Base-by-base conservation (phyloP, 179 eudicot species). In the Silene vulgaris region DNA sequence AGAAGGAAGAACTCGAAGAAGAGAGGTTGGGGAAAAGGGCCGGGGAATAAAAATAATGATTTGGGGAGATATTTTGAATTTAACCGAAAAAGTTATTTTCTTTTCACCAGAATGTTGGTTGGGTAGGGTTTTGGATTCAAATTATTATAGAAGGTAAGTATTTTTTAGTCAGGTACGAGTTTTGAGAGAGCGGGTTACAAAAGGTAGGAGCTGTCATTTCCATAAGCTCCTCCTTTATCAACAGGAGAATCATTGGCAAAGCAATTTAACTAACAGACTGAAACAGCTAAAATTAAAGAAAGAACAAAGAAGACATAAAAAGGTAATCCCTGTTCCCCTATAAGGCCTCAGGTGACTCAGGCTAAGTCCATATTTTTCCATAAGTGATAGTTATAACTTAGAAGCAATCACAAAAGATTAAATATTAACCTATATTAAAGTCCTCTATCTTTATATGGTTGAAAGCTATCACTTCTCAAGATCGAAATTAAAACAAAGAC, bases 221-320 rank as follows among this genome's bases (percentile, higher is more conserved):
- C 17, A 12, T 52, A 52, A 45, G 26, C 37, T 19, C 19, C 54
- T 48, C 26, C 71, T 17, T 12, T 37, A 4, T 5, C 32, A 23
- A 63, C 28, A 37, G 3, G 71, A 62, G 68, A 67, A 37, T 30
- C 16, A 8, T 8, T 37, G 56, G n/a, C 9, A 40, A n/a, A 69
- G 35, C 56, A 32, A 13, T n/a, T 69, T n/a, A 40, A 69, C 57
- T 8, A 19, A 69, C 30, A 17, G 8, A 69, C 45, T 1, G 57
- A 52, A 52, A 52, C 57, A 40, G 43, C 68, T 64, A 29, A 26
- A 64, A 62, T 64, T 64, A 32, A 67, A 67, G 69, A 65, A 3
- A 13, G 40, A 30, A 16, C 7, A 65, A 16, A 30, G 45, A 30
- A 30, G 40, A 23, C 0, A 13, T 2, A 30, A 13, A 62, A 30